A percentile compares a stretch with the other conserved stretches of the same genome.
Evolutionary conservation across 2,329 filamentous ascomycete species (phyloP).

Genomic region (Pseudogymnoascus sp.): DNA sequence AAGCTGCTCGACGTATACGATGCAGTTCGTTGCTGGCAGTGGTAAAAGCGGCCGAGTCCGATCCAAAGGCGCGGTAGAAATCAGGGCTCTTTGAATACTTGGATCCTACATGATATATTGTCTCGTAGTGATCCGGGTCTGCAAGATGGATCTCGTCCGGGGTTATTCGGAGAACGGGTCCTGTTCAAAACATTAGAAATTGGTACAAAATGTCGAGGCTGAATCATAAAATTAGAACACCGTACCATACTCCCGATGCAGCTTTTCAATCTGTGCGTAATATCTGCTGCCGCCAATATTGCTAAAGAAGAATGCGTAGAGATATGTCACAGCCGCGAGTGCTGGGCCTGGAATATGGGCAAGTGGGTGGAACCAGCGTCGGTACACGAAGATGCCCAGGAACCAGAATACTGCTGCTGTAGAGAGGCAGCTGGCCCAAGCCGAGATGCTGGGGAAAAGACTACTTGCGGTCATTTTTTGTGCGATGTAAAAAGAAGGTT

Average conservation of each 20-base stretch:
- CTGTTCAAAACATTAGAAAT: too few species aligned
- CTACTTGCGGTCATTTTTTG: too few species aligned
- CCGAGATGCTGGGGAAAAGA: too few species aligned
- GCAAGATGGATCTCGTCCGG: conserved; percentile 25
- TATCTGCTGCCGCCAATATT: conserved; percentile 16
- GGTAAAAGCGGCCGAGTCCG: conserved; percentile 9
- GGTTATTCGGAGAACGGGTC: conserved; percentile 18
- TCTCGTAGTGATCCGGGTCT: conserved; percentile 24
- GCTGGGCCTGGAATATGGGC: conserved; percentile 26
- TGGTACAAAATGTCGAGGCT: too few species aligned
- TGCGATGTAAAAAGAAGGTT: neutral
- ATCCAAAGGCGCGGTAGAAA: conserved; percentile 17
- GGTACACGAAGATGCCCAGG: conserved; percentile 11
- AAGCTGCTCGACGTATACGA: too few species aligned
- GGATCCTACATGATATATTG: conserved; percentile 17
- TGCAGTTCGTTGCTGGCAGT: too few species aligned
- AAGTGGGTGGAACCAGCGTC: conserved; percentile 23
- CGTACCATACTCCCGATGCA: conserved; percentile 33
- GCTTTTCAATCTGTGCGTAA: conserved; percentile 16
- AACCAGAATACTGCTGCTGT: neutral
- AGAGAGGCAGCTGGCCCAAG: neutral
- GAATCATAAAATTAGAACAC: too few species aligned
- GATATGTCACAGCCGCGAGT: conserved; percentile 22
- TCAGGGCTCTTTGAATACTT: conserved; percentile 17
- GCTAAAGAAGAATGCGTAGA: conserved; percentile 22